Percentiles rank a stretch among this genome's conserved stretches.
phyloP scores from a whole-genome alignment of 805 yeast species.

The Metschnikowia peoriensis region DNA sequence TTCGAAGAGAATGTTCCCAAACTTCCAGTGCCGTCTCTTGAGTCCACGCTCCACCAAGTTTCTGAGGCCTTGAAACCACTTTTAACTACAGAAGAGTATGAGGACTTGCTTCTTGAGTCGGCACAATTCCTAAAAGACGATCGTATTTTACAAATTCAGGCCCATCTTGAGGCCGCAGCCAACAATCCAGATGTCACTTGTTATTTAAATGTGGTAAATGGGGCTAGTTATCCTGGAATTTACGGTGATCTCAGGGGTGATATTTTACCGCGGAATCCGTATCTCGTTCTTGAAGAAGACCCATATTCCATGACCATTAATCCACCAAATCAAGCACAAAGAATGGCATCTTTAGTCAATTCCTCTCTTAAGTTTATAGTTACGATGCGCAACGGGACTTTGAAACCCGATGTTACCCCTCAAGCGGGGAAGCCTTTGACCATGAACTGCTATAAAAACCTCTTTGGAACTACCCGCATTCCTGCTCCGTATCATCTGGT shows the following conservation, averaged over 20 bases:
- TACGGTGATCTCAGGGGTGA: constrained; percentile 65
- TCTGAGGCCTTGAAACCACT: constrained; percentile 60
- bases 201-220: constrained; percentile 56
- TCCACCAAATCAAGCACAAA: constrained; percentile 63
- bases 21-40: constrained; percentile 61
- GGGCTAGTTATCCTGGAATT: constrained; percentile 51
- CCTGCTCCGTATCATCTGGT: constrained; percentile 37
- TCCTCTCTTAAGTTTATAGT: constrained; percentile 66
- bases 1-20: constrained; percentile 48
- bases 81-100: constrained; percentile 50
- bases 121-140: constrained; percentile 44
- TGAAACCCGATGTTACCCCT: constrained; percentile 60
- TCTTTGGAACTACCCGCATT: constrained; percentile 67
- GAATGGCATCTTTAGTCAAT: constrained; percentile 65
- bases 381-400: constrained; percentile 51
- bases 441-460: constrained; percentile 64
- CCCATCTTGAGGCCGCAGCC: constrained; percentile 50
- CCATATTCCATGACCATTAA: constrained; percentile 54
- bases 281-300: constrained; percentile 70
- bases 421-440: constrained; percentile 51
- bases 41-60: constrained; percentile 50
- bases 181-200: constrained; percentile 32
- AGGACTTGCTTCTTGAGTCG: constrained; percentile 43
- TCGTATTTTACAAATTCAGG: constrained; percentile 47
- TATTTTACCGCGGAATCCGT: constrained; percentile 75